phyloP scores from a whole-genome alignment of 768 basidiomycete species.

The Fomitopsis pulvina region DNA sequence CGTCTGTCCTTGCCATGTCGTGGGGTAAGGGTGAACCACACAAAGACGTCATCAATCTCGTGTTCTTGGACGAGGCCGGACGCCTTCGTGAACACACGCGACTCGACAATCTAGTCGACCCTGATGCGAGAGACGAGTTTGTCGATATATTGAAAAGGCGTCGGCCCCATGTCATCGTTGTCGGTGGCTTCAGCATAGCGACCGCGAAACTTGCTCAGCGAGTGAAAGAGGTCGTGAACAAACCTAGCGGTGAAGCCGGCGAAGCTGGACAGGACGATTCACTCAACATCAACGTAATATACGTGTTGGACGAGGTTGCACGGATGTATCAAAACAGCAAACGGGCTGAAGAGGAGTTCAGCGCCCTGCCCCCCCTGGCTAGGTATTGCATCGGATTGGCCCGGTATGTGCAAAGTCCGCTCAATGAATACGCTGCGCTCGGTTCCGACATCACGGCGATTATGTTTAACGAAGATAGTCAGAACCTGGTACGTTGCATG shows the following conservation, averaged over 20 bases:
- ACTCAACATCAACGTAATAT: slow-evolving; percentile 64
- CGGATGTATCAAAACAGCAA: slow-evolving; percentile 89
- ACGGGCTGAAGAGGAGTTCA: slow-evolving; percentile 80
- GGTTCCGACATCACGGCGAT: slow-evolving; percentile 81
- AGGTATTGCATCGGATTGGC: slow-evolving; percentile 94
- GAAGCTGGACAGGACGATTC: slow-evolving; percentile 18
- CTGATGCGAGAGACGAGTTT: slow-evolving; percentile 65
- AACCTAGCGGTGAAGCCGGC: slow-evolving; percentile 20
- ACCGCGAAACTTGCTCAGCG: slow-evolving; percentile 64
- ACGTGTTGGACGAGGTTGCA: slow-evolving; percentile 86
- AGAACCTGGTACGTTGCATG: slow-evolving; percentile 51
- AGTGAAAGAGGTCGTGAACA: slow-evolving; percentile 50
- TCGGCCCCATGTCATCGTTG: slow-evolving; percentile 80
- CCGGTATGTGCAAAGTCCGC: slow-evolving; percentile 86
- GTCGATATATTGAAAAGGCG: slow-evolving; percentile 75
- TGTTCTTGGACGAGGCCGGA: slow-evolving; percentile 84
- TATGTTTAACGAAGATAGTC: slow-evolving; percentile 77
- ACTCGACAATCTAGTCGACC: slow-evolving; percentile 80
- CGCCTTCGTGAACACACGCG: slow-evolving; percentile 86
- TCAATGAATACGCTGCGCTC: slow-evolving; percentile 91
- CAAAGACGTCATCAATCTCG: slow-evolving; percentile 80
- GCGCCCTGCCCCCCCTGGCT: slow-evolving; percentile 64
- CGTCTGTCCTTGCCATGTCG: slow-evolving; percentile 83
- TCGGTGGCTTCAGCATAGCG: slow-evolving; percentile 84
- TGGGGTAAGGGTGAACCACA: slow-evolving; percentile 95